phyloP scores from a whole-genome alignment of 495 filamentous ascomycete genomes.

The Chlorociboria aeruginascens region DNA sequence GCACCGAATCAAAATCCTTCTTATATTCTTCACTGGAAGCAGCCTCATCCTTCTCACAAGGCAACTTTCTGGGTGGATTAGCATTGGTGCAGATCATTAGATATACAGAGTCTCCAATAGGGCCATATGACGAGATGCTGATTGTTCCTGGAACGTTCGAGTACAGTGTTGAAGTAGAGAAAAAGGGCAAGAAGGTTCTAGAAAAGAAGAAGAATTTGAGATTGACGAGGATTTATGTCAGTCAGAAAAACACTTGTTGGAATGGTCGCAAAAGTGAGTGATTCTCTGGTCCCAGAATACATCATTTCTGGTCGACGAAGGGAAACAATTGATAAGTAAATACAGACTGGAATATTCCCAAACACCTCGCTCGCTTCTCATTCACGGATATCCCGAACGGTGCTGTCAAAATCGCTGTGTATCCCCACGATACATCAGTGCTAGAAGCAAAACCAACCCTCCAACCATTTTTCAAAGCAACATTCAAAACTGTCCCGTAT shows the following conservation, averaged over 20 bases:
- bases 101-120: constrained; percentile 36
- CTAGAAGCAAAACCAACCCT: constrained; percentile 17
- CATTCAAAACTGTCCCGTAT: constrained; percentile 27
- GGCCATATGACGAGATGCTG: constrained; percentile 38
- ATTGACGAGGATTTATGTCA: constrained; percentile 39
- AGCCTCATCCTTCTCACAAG: constrained; percentile 21
- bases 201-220: constrained; percentile 18
- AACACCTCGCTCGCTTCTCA: constrained; percentile 38
- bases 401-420: constrained; percentile 31
- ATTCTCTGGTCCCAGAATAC: not conserved
- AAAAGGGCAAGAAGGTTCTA: constrained; percentile 16
- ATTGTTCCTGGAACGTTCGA: constrained; percentile 33
- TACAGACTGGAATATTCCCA: constrained; percentile 41
- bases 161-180: constrained; percentile 16
- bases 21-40: constrained; percentile 32
- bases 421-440: constrained; percentile 20
- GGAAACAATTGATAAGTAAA: not conserved
- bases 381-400: constrained; percentile 28
- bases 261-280: constrained; percentile 30
- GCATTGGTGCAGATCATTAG: constrained; percentile 34
- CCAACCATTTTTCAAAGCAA: constrained; percentile 31
- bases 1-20: constrained; percentile 8
- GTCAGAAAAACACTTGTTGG: constrained; percentile 32
- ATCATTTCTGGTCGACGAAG: not conserved
- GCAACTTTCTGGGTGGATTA: constrained; percentile 30